A percentile compares a stretch with the other conserved stretches of the same genome.
Conservation (phyloP, 23 red algal genomes). For the Gracilaria caudata region DNA sequence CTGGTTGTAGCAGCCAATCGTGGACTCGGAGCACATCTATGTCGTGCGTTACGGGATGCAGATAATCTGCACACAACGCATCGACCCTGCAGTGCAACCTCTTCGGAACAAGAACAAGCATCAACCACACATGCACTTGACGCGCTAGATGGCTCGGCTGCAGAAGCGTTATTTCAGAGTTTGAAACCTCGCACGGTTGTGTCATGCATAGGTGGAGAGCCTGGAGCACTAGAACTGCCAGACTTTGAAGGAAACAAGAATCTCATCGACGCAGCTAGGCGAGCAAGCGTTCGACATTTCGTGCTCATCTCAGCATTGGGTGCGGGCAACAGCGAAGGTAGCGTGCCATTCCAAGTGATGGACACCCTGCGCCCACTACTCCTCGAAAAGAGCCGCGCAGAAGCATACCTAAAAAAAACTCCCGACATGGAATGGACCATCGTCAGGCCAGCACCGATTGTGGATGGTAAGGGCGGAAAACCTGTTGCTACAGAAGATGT, state of each 20-base stretch:
- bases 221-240: slow-evolving; percentile 21
- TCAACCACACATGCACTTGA: slow-evolving; percentile 40
- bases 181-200: slow-evolving; percentile 20
- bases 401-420: slow-evolving; percentile 40
- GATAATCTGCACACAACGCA: slow-evolving; percentile 45
- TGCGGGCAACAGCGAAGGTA: slow-evolving; percentile 64
- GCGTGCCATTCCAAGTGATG: slow-evolving; percentile 72
- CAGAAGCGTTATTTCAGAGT: slow-evolving; percentile 14
- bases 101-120: slow-evolving; percentile 25
- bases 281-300: slow-evolving; percentile 46
- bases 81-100: slow-evolving; percentile 15
- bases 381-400: slow-evolving; percentile 63
- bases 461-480: slow-evolving; percentile 55
- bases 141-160: slow-evolving; percentile 16
- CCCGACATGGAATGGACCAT: slow-evolving; percentile 54
- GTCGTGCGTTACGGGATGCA: not conserved
- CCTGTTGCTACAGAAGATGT: slow-evolving; percentile 75
- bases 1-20: slow-evolving; percentile 48
- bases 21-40: slow-evolving; percentile 31
- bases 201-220: slow-evolving; percentile 50
- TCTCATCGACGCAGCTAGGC: slow-evolving; percentile 52
- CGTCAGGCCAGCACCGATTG: slow-evolving; percentile 75
- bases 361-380: slow-evolving; percentile 57
- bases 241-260: slow-evolving; percentile 55
- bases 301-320: slow-evolving; percentile 72